Evolutionary conservation across 1,139 yeast genomes (phyloP).

Genomic region (Kluyveromyces marxianus): DNA sequence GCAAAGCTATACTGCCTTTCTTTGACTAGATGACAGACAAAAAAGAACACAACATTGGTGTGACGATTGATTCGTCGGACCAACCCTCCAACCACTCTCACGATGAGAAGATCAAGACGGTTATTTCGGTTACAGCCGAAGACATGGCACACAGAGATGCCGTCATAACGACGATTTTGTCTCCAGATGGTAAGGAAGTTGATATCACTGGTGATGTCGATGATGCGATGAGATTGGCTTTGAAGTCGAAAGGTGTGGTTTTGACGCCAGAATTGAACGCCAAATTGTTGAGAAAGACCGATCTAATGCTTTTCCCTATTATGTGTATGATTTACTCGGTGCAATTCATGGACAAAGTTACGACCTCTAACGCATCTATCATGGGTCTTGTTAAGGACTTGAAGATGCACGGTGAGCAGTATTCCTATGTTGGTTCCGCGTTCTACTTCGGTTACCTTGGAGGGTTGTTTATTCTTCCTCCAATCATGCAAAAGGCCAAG

Average conservation of each 20-base stretch:
- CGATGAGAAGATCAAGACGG: slow-evolving; percentile 11
- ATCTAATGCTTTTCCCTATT: slow-evolving; percentile 45
- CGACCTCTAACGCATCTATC: slow-evolving; percentile 53
- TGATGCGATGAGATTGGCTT: slow-evolving; percentile 31
- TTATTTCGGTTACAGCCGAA: slow-evolving; percentile 22
- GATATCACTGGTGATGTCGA: slow-evolving; percentile 32
- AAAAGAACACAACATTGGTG: background rate
- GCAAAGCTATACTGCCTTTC: background rate
- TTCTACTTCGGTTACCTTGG: slow-evolving; percentile 48
- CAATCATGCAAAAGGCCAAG: slow-evolving; percentile 18
- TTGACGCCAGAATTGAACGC: slow-evolving; percentile 27
- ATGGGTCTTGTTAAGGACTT: slow-evolving; percentile 44
- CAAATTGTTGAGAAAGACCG: slow-evolving; percentile 44
- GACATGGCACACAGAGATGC: slow-evolving; percentile 15
- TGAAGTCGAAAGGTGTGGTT: slow-evolving; percentile 24
- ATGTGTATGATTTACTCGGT: slow-evolving; percentile 48
- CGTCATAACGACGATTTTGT: slow-evolving; percentile 18
- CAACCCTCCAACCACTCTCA: background rate
- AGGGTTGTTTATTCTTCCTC: slow-evolving; percentile 37
- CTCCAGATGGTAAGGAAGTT: slow-evolving; percentile 30
- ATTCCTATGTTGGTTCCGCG: slow-evolving; percentile 51
- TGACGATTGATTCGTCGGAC: background rate
- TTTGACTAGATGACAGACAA: background rate
- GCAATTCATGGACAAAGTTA: slow-evolving; percentile 60
- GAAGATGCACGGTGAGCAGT: slow-evolving; percentile 43